phyloP scores from a whole-genome alignment of 2,329 filamentous ascomycete species.

The Nannizziopsis barbatae region DNA sequence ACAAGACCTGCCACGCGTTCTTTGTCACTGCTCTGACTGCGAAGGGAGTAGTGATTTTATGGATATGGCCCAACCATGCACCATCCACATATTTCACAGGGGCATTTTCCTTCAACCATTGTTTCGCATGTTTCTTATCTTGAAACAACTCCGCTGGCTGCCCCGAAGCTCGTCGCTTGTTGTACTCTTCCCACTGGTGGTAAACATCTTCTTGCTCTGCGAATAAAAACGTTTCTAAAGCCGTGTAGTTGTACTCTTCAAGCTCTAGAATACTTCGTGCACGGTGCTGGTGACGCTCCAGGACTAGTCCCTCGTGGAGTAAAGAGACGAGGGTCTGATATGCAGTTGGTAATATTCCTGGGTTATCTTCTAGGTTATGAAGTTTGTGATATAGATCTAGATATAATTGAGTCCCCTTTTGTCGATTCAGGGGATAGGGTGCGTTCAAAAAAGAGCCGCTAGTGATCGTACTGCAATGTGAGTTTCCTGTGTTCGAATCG shows the following conservation, averaged over 20 bases:
- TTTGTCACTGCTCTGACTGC: conserved; percentile 31
- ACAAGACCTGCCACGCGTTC: conserved; percentile 40
- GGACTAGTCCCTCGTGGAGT: neutral
- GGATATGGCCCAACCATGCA: conserved; percentile 39
- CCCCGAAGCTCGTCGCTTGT: neutral
- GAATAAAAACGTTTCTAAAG: neutral
- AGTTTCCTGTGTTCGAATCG: too few relatives aligned
- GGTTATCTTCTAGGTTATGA: neutral
- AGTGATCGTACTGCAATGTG: too few relatives aligned
- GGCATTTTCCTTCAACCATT: neutral
- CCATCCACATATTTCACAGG: conserved; percentile 41
- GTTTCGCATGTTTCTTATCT: neutral
- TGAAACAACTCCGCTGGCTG: neutral
- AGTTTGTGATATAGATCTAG: neutral
- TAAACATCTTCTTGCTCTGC: too few relatives aligned
- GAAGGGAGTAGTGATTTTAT: conserved; percentile 38
- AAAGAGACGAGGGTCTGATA: too few relatives aligned
- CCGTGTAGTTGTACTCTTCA: neutral
- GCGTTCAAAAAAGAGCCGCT: too few relatives aligned
- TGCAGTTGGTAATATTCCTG: neutral
- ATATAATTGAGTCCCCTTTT: neutral
- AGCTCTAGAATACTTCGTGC: neutral
- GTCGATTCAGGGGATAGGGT: neutral
- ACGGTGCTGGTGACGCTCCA: neutral
- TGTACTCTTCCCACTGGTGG: neutral